Percentiles rank a stretch among this genome's conserved stretches.
These are phyloP conservation scores for Ziziphus jujuba DNA, from an alignment of 306 rosid species.

Conservation along the genomic window DNA sequence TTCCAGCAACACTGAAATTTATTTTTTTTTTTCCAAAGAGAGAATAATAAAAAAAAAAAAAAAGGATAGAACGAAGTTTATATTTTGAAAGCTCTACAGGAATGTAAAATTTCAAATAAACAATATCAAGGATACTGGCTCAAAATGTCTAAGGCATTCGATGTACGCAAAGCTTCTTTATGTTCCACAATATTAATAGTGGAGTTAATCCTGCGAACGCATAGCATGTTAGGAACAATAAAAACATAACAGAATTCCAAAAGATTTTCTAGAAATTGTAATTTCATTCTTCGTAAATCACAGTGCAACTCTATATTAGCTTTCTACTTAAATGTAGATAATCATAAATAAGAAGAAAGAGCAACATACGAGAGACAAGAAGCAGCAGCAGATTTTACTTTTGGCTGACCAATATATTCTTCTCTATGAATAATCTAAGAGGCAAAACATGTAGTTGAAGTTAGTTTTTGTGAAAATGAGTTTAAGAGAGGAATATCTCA, in stretches of 20 bases:
- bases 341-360: not conserved
- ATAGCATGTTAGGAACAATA: conserved; percentile 29
- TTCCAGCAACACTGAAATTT: no score
- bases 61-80: not conserved
- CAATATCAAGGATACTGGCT: conserved; percentile 66
- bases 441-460: conserved; percentile 2
- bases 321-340: not conserved
- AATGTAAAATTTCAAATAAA: not conserved
- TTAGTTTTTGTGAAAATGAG: not conserved
- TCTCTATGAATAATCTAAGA: conserved; percentile 84
- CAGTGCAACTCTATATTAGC: conserved; percentile 6
- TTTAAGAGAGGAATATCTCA: not conserved
- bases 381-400: conserved; percentile 86
- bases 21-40: not conserved
- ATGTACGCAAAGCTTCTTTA: conserved; percentile 74
- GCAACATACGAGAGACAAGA: conserved; percentile 74
- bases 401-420: conserved; percentile 82
- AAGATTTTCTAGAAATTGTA: not conserved
- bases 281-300: not conserved
- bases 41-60: not conserved
- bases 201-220: conserved; percentile 70
- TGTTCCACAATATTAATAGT: conserved; percentile 75
- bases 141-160: conserved; percentile 83
- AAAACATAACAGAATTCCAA: conserved; percentile 16
- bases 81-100: not conserved